Base-by-base conservation (phyloP, 2,329 filamentous ascomycete species). In the Arthrobotrys pseudoclavata region DNA sequence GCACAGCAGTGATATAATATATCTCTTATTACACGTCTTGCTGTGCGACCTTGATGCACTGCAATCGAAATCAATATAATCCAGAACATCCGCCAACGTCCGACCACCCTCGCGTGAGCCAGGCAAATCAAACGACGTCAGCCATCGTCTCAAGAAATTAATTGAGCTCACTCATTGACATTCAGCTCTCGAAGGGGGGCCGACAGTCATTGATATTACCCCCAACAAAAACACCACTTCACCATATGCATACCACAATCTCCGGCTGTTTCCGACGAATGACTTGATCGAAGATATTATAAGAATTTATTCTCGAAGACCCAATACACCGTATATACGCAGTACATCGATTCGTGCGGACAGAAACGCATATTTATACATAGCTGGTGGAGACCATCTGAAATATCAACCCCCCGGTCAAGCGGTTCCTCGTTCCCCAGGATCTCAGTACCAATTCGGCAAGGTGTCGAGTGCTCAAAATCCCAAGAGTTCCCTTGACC, bases 381-480 rank as follows among this genome's bases (percentile, higher is more conserved):
- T 40, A 40, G 12, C 13, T 40, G 13, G 55, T 60, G 55, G 55
- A 60, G 55, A 60, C 55, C 18, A 13, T 22, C 52, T 57, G 52
- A 40, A 18, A 22, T 57, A 40, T 40, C 52, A 40, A 22, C 9
- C 29, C 52, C 52, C 52, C 52, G 18, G 29, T 57, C 18, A 15
- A 40, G 42, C 3, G 55, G 31, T 37, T 37, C 15, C 62, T 50
- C 62, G 20, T 24, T 57, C 64, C 50, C 64, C 34, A 34, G 37
- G 50, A 60, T 26, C 26, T 60, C 40, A 22, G 34, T 13, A 40
- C 37, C 34, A 47, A 68, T 68, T 9, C 50, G 40, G 64, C 64
- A 53, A 57, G 26, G 64, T 60, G 66, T 52, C 48, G 42, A 57
- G 64, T 69, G 45, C 52, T 22, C 34, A 57, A 31, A 37, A 60